Conservation (phyloP, 2,329 filamentous ascomycete genomes). For the Cytospora piceicola region DNA sequence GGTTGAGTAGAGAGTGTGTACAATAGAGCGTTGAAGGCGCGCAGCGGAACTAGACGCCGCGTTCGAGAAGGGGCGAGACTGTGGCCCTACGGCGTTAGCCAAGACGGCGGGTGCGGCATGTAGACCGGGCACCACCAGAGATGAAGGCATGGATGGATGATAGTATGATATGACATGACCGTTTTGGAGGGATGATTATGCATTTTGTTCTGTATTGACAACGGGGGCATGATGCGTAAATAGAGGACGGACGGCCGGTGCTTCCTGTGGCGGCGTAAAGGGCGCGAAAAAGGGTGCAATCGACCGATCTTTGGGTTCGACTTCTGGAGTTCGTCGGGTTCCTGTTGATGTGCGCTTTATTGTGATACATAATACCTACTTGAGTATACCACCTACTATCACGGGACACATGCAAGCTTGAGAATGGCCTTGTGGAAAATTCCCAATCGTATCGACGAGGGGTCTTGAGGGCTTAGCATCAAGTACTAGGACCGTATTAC, state of each 20-base stretch:
- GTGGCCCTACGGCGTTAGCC: neutral
- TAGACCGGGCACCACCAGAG: neutral
- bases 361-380: conserved; percentile 16
- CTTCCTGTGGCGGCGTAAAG: conserved; percentile 5
- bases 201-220: neutral
- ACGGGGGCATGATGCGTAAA: neutral
- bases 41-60: neutral
- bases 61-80: neutral
- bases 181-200: neutral
- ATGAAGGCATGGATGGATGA: neutral
- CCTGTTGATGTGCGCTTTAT: conserved; percentile 6
- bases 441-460: neutral
- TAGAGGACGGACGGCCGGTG: neutral
- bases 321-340: conserved; percentile 1
- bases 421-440: no score
- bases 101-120: neutral
- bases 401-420: no score
- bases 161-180: conserved; percentile 21
- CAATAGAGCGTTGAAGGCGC: neutral
- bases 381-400: no score
- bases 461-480: neutral
- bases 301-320: conserved; percentile 12
- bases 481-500: neutral
- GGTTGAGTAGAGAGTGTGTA: conserved; percentile 6
- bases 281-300: conserved; percentile 6